phyloP scores from a whole-genome alignment of 352 stramenopile species.

The Phytophthora litchii region DNA sequence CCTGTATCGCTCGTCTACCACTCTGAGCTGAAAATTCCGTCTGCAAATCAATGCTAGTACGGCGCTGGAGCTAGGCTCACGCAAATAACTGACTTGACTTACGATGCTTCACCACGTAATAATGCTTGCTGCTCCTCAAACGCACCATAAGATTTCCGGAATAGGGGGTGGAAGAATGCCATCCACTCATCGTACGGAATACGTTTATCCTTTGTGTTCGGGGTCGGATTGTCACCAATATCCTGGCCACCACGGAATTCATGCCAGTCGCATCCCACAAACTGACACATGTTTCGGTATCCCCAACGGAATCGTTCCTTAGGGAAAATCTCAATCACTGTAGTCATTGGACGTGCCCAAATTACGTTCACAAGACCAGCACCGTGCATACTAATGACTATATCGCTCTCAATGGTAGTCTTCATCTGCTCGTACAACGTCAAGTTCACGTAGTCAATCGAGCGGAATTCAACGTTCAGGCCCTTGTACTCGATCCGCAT shows the following conservation, averaged over 20 bases:
- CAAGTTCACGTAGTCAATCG: slow-evolving; percentile 70
- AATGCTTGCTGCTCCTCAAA: slow-evolving; percentile 31
- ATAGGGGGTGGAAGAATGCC: slow-evolving; percentile 55
- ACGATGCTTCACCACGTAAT: slow-evolving; percentile 21
- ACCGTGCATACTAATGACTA: slow-evolving; percentile 86
- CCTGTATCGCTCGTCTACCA: neutral
- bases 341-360: slow-evolving; percentile 60
- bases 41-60: neutral
- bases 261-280: slow-evolving; percentile 71
- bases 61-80: slow-evolving; percentile 5
- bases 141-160: slow-evolving; percentile 30
- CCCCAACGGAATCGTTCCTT: slow-evolving; percentile 58
- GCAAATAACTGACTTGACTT: slow-evolving; percentile 31
- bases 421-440: slow-evolving; percentile 68
- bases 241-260: slow-evolving; percentile 58
- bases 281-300: slow-evolving; percentile 81
- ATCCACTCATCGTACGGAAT: slow-evolving; percentile 63
- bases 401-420: slow-evolving; percentile 64
- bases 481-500: slow-evolving; percentile 56
- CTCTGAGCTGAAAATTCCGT: slow-evolving; percentile 1
- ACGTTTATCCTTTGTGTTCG: slow-evolving; percentile 58
- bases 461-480: slow-evolving; percentile 49
- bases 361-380: slow-evolving; percentile 81
- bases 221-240: slow-evolving; percentile 21
- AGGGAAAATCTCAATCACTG: slow-evolving; percentile 80